Conservation (phyloP, 306 rosid genomes). For the Phaseolus lunatus region DNA sequence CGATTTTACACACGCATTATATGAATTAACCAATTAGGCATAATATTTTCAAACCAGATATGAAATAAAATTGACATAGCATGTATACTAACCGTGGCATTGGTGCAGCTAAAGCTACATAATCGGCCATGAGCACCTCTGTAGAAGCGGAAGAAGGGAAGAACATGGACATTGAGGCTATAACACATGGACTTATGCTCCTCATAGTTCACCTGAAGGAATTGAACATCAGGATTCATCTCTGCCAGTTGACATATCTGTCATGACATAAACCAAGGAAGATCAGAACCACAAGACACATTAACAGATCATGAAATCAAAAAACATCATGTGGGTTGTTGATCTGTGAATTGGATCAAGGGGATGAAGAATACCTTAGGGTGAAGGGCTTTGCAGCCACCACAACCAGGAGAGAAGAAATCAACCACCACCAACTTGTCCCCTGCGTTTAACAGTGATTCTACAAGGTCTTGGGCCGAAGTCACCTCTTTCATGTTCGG, state of each 20-base stretch:
- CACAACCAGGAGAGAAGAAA: conserved; percentile 95
- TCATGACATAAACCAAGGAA: conserved; percentile 29
- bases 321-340: not conserved
- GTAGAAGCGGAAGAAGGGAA: conserved; percentile 91
- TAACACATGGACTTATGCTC: conserved; percentile 86
- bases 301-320: not conserved
- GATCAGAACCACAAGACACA: conserved; percentile 13
- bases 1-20: not conserved
- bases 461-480: conserved; percentile 81
- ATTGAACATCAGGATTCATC: conserved; percentile 81
- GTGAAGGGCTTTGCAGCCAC: conserved; percentile 96
- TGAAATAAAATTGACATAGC: not conserved
- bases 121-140: conserved; percentile 92
- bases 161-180: conserved; percentile 88
- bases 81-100: conserved; percentile 78
- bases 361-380: conserved; percentile 67
- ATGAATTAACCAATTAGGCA: conserved; percentile 24
- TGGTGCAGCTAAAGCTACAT: conserved; percentile 95
- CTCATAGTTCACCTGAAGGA: conserved; percentile 84
- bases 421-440: conserved; percentile 81
- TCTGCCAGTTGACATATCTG: conserved; percentile 90
- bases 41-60: not conserved
- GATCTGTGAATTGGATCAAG: not conserved
- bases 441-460: conserved; percentile 74
- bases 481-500: conserved; percentile 80